phyloP scores from a whole-genome alignment of 108 stramenopile genomes.

The Pseudonitzschia multiseries region DNA sequence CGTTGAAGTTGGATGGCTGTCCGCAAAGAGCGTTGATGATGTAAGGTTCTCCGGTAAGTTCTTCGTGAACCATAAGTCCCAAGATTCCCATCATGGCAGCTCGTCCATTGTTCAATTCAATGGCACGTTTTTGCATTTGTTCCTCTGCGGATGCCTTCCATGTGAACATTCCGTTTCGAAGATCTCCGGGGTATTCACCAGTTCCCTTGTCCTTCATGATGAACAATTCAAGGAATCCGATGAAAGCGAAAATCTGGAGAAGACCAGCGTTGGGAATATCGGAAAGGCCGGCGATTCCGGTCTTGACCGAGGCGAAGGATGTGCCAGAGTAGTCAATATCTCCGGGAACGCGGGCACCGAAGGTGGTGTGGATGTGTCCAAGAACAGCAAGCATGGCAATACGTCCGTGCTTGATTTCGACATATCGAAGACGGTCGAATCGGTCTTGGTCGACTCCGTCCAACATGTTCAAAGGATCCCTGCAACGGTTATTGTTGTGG shows the following conservation, averaged over 20 bases:
- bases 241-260: slow-evolving; percentile 56
- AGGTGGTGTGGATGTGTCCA: slow-evolving; percentile 75
- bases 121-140: slow-evolving; percentile 71
- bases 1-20: slow-evolving; percentile 49
- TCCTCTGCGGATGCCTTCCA: slow-evolving; percentile 68
- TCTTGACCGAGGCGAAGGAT: slow-evolving; percentile 57
- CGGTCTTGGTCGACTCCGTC: slow-evolving; percentile 37
- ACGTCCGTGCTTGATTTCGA: slow-evolving; percentile 94
- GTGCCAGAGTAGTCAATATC: slow-evolving; percentile 60
- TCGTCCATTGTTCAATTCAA: slow-evolving; percentile 92
- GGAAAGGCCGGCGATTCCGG: slow-evolving; percentile 58
- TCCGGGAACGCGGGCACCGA: slow-evolving; percentile 65
- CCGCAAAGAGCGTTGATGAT: slow-evolving; percentile 48
- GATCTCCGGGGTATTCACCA: slow-evolving; percentile 77
- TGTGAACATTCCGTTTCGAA: slow-evolving; percentile 78
- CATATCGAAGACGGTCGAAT: slow-evolving; percentile 83
- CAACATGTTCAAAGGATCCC: slow-evolving; percentile 40
- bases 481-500: not conserved
- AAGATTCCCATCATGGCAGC: slow-evolving; percentile 92
- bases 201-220: slow-evolving; percentile 70
- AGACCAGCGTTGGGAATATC: slow-evolving; percentile 61
- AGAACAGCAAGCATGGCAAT: slow-evolving; percentile 88
- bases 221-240: slow-evolving; percentile 72
- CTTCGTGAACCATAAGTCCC: slow-evolving; percentile 88
- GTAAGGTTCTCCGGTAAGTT: slow-evolving; percentile 55